Percentiles rank a stretch among this genome's conserved stretches.
phyloP scores from a whole-genome alignment of 257 asterid genomes.

The Rubia yunnanensis region DNA sequence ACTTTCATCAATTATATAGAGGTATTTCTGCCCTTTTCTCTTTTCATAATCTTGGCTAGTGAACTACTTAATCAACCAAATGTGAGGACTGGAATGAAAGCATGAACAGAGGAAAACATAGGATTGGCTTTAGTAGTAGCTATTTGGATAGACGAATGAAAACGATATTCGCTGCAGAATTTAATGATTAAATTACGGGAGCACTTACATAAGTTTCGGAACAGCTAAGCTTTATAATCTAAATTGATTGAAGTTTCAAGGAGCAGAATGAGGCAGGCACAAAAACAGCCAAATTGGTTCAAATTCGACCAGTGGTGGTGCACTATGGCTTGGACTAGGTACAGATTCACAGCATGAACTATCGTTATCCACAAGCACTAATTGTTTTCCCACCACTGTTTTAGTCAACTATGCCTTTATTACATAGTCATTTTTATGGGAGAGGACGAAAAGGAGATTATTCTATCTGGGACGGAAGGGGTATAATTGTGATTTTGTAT shows the following conservation, averaged over 20 bases:
- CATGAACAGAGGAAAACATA: not conserved
- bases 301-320: not conserved
- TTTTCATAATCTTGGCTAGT: not conserved
- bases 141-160: not conserved
- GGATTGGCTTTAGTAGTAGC: not conserved
- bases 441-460: too few relatives aligned
- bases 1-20: too few relatives aligned
- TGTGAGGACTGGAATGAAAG: not conserved
- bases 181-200: too few relatives aligned
- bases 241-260: not conserved
- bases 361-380: not conserved
- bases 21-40: too few relatives aligned
- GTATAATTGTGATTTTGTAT: too few relatives aligned
- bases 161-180: not conserved
- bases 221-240: not conserved
- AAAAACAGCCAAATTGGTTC: not conserved
- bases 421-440: too few relatives aligned
- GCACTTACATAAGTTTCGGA: not conserved
- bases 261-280: not conserved
- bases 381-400: not conserved
- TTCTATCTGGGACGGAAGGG: too few relatives aligned
- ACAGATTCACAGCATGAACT: constrained; percentile 3
- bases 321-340: not conserved
- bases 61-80: not conserved
- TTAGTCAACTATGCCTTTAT: not conserved